Conservation (phyloP, 2,329 filamentous ascomycete genomes). For the Sporothrix euskadiensis region DNA sequence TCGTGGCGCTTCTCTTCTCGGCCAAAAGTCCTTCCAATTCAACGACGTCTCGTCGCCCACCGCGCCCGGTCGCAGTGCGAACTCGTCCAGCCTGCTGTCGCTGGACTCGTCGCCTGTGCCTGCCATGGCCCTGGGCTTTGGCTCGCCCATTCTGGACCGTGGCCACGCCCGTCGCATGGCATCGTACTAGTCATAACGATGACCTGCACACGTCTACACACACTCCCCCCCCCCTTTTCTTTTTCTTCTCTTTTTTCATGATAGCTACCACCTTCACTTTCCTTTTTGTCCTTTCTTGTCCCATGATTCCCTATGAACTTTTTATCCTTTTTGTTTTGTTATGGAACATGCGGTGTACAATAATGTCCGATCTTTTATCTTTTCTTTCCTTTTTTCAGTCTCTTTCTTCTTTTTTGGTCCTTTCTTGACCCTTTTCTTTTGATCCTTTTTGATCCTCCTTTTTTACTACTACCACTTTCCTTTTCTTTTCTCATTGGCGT, state of each 20-base stretch:
- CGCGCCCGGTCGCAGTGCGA: constrained; percentile 45
- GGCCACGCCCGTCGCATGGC: constrained; percentile 61
- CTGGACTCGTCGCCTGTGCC: constrained; percentile 40
- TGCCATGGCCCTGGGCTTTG: constrained; percentile 46
- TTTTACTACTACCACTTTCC: constrained; percentile 9
- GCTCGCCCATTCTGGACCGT: constrained; percentile 50
- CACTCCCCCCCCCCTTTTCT: not conserved
- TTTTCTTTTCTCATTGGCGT: constrained; percentile 16
- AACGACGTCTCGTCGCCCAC: constrained; percentile 59
- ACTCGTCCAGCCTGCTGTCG: constrained; percentile 28
- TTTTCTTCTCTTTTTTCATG: not conserved
- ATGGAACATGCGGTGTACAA: constrained; percentile 26
- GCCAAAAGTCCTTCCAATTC: constrained; percentile 33
- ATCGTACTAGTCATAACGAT: constrained; percentile 53
- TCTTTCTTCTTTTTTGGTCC: not conserved
- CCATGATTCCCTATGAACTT: constrained; percentile 20
- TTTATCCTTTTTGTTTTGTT: constrained; percentile 8
- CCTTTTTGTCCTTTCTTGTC: not conserved
- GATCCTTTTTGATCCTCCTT: not conserved
- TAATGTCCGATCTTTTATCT: constrained; percentile 22
- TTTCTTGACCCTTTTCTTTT: not conserved
- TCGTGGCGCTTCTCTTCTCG: constrained; percentile 39
- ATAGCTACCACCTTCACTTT: not conserved
- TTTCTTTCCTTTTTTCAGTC: not conserved
- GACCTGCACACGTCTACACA: not conserved